These are phyloP conservation scores for Blastocystis hominis DNA, from an alignment of 352 stramenopile species.

Conservation along the genomic window DNA sequence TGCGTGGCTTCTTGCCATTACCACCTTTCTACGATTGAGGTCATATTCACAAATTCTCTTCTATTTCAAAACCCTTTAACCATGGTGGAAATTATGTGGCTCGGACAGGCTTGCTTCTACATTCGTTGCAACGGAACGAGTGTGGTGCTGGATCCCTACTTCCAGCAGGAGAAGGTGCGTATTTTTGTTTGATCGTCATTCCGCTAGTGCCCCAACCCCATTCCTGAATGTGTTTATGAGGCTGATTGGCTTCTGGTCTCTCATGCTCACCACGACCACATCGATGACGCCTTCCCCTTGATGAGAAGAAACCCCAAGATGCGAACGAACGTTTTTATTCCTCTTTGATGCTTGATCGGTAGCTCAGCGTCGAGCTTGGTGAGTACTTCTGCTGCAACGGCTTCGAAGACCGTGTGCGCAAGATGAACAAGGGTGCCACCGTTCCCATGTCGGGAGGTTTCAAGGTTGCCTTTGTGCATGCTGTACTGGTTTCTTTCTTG, in stretches of 20 bases:
- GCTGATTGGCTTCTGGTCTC: conserved; percentile 45
- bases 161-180: conserved; percentile 53
- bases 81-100: conserved; percentile 59
- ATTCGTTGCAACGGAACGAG: conserved; percentile 50
- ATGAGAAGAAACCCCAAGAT: conserved; percentile 58
- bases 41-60: neutral
- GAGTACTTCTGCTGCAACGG: conserved; percentile 57
- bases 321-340: conserved; percentile 24
- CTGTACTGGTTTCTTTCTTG: neutral
- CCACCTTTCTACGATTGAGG: neutral
- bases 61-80: neutral
- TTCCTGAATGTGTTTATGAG: conserved; percentile 50
- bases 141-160: conserved; percentile 54
- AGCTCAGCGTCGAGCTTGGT: conserved; percentile 50
- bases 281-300: conserved; percentile 51
- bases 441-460: conserved; percentile 54
- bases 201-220: conserved; percentile 45
- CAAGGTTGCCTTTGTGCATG: conserved; percentile 52
- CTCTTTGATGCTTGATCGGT: neutral
- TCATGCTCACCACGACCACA: conserved; percentile 55
- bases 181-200: neutral
- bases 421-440: conserved; percentile 55
- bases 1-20: neutral
- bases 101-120: conserved; percentile 57
- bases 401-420: conserved; percentile 46